Evolutionary conservation across 2,329 filamentous ascomycete genomes (phyloP), one percentile per base, ranked within the genome.

Genomic region (Scopulariopsis brevicaulis): DNA sequence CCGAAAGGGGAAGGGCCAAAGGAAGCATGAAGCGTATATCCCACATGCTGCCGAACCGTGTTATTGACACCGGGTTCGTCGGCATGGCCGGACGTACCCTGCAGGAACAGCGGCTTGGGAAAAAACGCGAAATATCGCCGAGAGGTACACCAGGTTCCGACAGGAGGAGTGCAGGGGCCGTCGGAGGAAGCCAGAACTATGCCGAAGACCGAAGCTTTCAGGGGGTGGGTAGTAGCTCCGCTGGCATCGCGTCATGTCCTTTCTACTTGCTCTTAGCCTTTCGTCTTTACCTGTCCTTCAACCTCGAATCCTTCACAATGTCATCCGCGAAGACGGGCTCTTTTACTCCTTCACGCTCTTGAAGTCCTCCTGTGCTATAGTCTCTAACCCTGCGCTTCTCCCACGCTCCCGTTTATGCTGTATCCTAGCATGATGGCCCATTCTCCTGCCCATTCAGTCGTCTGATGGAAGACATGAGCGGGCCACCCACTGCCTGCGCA

Each of bases 401-500:
- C 55, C 3, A n/a, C 34, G 22, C 40, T 12, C 37, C n/a, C 6
- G 7, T 32, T 12, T 34, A 46, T 8, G 28, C 18, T n/a, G 6
- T 46, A 46, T 46, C 48, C 32, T 35, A 32, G 55, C 55, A 57
- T 57, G 34, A 53, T 57, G 50, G 55, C 40, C 40, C 50, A 57
- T 57, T 48, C 55, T 40, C 37, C 20, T 51, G 32, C 20, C 55
- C 28, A 25, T 22, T 4, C n/a, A 18, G 10, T 46, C 18, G 40
- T 7, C 53, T 34, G 14, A 43, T n/a, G 34, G 24, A 37, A 25
- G 46, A 40, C 50, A 53, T 48, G 55, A 57, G 15, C 55, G 55
- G 40, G n/a, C 55, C 55, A 57, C 43, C 55, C 55, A 57, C 46
- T 57, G 34, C 55, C 48, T 57, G 50, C 40, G 40, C 18, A 18